Conservation (phyloP, 2,329 filamentous ascomycete species). For the Kalmusia sp. region DNA sequence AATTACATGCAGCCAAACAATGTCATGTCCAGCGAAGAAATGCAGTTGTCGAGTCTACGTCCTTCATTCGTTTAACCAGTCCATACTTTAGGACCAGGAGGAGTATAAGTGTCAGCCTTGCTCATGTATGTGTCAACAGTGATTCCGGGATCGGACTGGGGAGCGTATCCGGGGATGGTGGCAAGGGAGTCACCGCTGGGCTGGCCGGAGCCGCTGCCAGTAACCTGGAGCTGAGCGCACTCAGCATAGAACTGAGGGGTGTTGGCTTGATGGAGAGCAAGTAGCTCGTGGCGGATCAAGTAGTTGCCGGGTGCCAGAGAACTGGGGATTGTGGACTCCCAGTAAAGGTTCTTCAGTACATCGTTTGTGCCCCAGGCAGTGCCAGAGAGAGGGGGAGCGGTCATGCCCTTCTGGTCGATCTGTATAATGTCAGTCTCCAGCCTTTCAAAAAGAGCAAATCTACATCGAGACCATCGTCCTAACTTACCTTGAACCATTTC, state of each 20-base stretch:
- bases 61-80: slow-evolving; percentile 42
- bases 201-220: slow-evolving; percentile 55
- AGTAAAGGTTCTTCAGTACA: slow-evolving; percentile 58
- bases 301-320: slow-evolving; percentile 47
- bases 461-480: neutral
- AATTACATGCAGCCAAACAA: neutral
- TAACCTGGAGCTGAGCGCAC: slow-evolving; percentile 63
- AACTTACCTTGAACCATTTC: slow-evolving; percentile 62
- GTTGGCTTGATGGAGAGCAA: slow-evolving; percentile 64
- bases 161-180: slow-evolving; percentile 52
- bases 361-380: slow-evolving; percentile 59
- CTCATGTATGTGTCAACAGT: slow-evolving; percentile 59
- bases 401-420: slow-evolving; percentile 61
- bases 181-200: slow-evolving; percentile 53
- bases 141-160: slow-evolving; percentile 58
- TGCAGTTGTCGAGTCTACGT: too few species aligned
- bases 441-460: neutral
- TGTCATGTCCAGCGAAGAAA: too few species aligned
- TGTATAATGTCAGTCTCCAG: slow-evolving; percentile 4
- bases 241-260: slow-evolving; percentile 62
- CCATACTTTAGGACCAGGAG: slow-evolving; percentile 59
- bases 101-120: slow-evolving; percentile 55
- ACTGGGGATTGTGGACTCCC: slow-evolving; percentile 61
- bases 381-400: slow-evolving; percentile 53
- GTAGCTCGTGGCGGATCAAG: slow-evolving; percentile 60